A percentile compares a stretch with the other conserved stretches of the same genome.
Evolutionary conservation across 768 basidiomycete species (phyloP).

Genomic region (Filobasidium floriforme): DNA sequence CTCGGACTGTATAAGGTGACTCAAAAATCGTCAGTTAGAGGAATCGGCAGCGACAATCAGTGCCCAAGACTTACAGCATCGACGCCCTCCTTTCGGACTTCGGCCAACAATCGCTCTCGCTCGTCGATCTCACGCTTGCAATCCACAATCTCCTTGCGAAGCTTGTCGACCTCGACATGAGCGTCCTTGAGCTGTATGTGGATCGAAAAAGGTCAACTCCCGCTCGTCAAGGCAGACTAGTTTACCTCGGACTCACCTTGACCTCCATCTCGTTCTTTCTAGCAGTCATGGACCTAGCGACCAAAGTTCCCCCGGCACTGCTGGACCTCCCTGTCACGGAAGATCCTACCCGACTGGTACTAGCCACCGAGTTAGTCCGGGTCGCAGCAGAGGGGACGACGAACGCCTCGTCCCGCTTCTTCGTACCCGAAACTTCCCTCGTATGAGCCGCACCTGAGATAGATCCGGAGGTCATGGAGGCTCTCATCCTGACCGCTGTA

Average conservation of each 20-base stretch:
- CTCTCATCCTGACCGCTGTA: constrained; percentile 5
- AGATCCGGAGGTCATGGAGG: neutral
- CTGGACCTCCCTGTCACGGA: neutral
- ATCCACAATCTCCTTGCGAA: constrained; percentile 6
- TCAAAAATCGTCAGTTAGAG: neutral
- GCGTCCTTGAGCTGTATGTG: constrained; percentile 3
- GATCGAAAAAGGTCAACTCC: neutral
- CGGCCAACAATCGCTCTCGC: constrained; percentile 4
- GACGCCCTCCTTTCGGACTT: neutral
- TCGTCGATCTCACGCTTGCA: constrained; percentile 11
- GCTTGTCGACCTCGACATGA: constrained; percentile 4
- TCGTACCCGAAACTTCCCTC: neutral
- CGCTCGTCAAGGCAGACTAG: neutral
- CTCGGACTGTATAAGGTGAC: neutral
- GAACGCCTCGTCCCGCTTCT: neutral
- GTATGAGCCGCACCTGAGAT: neutral
- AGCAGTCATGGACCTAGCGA: neutral
- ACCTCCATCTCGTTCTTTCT: constrained; percentile 3
- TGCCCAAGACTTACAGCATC: neutral
- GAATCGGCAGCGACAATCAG: neutral
- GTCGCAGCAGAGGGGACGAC: neutral
- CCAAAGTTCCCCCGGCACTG: neutral
- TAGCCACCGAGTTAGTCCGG: neutral
- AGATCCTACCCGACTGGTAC: neutral
- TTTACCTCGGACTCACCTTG: neutral